Evolutionary conservation across 2,329 filamentous ascomycete genomes (phyloP), one percentile per base, ranked within the genome.

Genomic region (Bipolaris sorokiniana): DNA sequence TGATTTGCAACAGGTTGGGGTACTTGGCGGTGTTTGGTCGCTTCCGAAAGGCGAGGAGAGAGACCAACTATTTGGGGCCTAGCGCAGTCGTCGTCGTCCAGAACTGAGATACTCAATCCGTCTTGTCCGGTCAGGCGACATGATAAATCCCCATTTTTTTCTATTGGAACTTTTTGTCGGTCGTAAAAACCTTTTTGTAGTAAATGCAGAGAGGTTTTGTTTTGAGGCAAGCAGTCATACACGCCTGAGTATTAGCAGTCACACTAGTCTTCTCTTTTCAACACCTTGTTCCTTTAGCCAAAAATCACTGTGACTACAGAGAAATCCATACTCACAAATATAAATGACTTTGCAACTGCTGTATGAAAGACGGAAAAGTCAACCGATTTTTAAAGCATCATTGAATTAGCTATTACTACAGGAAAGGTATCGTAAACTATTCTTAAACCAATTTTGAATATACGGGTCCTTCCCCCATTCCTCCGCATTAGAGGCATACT

Each of bases 401-500:
- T 45, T 62, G 41, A 42, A 66, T 66, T 67, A 66, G 56, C 33
- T 65, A 67, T 66, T 67, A 66, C 58, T 67, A 64, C 57, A 42
- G 36, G 46, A 56, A 44, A 23, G 44, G 48, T 34, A 52, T 31
- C n/a, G 18, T 38, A 50, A 11, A 58, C 51, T 59, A 23, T 45
- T 26, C 40, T 45, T 51, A 48, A 54, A 45, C 56, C 48, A 36
- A 45, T n/a, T 20, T 42, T 34, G 31, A 15, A 16, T 20, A 18
- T 41, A 37, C 7, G 13, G 18, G 16, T 51, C 28, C 23, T 28
- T 28, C 34, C 31, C 47, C 7, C 23, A 50, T 5, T 42, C 54
- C 51, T 53, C 58, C 59, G 22, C 55, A 66, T 68, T 68, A 67
- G 56, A 42, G 51, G 51, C 41, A 10, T 36, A 37, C 48, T 36